These are phyloP conservation scores for Eucalyptus brandiana DNA, from an alignment of 345 rosid genomes.

Conservation along the genomic window DNA sequence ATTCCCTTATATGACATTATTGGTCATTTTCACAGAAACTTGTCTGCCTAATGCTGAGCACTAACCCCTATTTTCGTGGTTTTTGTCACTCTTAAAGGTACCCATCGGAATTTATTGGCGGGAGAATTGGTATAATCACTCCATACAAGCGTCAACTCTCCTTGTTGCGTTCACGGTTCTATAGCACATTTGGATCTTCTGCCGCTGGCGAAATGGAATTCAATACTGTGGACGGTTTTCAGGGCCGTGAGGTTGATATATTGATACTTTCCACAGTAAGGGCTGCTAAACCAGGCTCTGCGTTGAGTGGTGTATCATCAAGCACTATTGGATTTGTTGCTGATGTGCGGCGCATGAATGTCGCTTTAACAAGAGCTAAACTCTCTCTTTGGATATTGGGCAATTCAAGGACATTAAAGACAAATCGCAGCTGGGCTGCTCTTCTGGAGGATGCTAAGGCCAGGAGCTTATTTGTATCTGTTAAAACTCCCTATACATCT, in stretches of 20 bases:
- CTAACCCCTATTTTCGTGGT: background rate
- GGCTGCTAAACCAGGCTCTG: conserved; percentile 41
- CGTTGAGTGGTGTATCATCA: conserved; percentile 13
- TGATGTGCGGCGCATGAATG: conserved; percentile 93
- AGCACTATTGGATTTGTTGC: conserved; percentile 88
- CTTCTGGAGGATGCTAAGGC: conserved; percentile 78
- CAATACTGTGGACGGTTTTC: conserved; percentile 96
- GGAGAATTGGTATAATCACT: conserved; percentile 82
- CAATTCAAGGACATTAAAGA: conserved; percentile 65
- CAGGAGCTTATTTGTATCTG: conserved; percentile 54
- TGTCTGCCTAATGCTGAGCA: background rate
- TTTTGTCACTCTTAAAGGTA: conserved; percentile 22
- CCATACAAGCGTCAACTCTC: conserved; percentile 86
- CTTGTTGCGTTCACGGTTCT: conserved; percentile 65
- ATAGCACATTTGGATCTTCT: conserved; percentile 66
- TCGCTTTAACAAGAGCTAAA: conserved; percentile 91
- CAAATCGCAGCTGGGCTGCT: conserved; percentile 72
- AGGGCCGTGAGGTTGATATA: conserved; percentile 91
- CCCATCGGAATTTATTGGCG: conserved; percentile 66
- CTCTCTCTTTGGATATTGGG: conserved; percentile 94
- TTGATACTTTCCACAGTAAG: conserved; percentile 88
- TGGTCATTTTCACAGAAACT: background rate
- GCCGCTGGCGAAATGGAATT: conserved; percentile 71
- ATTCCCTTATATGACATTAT: background rate
- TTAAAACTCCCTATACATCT: conserved; percentile 42